These are phyloP conservation scores for Dryas integrifolia DNA, from an alignment of 331 rosid genomes.

Conservation along the genomic window DNA sequence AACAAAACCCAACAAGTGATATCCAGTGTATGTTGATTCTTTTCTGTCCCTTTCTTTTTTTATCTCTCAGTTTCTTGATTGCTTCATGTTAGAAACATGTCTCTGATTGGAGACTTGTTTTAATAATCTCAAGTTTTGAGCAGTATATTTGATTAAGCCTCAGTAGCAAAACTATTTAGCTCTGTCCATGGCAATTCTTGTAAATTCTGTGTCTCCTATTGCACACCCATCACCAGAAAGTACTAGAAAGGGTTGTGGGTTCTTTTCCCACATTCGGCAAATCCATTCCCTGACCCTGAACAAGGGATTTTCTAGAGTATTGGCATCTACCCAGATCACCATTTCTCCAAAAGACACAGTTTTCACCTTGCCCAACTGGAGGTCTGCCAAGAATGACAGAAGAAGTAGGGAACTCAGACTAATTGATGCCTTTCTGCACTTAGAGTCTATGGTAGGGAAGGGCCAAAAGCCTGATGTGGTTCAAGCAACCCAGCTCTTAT, in stretches of 20 bases:
- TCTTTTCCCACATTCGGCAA: slow-evolving; percentile 44
- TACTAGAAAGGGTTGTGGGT: slow-evolving; percentile 40
- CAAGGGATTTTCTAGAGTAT: slow-evolving; percentile 68
- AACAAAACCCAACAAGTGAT: slow-evolving; percentile 13
- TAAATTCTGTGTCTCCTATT: slow-evolving; percentile 46
- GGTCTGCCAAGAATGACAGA: slow-evolving; percentile 48
- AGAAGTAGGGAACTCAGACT: slow-evolving; percentile 51
- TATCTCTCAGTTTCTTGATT: neutral
- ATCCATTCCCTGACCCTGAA: slow-evolving; percentile 41
- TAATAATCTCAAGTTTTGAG: neutral
- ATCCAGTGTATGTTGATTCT: slow-evolving; percentile 12
- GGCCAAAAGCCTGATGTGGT: slow-evolving; percentile 71
- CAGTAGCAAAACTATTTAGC: neutral
- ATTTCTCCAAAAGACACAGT: slow-evolving; percentile 61
- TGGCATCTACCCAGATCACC: slow-evolving; percentile 54
- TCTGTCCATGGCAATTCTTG: slow-evolving; percentile 51
- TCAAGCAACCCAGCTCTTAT: slow-evolving; percentile 76
- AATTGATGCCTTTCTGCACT: slow-evolving; percentile 59
- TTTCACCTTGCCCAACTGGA: slow-evolving; percentile 71
- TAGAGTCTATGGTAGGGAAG: slow-evolving; percentile 60
- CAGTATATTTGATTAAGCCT: neutral
- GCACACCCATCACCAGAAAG: slow-evolving; percentile 43
- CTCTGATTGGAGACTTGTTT: slow-evolving; percentile 3
- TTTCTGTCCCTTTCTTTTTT: neutral
- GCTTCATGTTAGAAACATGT: neutral